A percentile compares a stretch with the other conserved stretches of the same genome.
Evolutionary conservation across 306 rosid species (phyloP).

Genomic region (Acacia crassicarpa): DNA sequence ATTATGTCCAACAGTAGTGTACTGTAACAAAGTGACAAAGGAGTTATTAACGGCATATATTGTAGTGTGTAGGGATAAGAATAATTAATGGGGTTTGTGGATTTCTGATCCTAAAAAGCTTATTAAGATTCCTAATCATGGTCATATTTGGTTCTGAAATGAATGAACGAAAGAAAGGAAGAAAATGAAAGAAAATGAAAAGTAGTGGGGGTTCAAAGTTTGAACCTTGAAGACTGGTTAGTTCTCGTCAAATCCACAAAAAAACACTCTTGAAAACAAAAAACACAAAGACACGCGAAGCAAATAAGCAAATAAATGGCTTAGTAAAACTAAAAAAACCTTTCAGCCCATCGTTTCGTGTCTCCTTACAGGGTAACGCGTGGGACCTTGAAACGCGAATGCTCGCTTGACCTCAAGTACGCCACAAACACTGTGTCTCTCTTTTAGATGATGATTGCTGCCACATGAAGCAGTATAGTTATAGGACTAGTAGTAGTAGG

Average conservation of each 20-base stretch:
- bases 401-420: slow-evolving; percentile 76
- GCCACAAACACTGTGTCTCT: slow-evolving; percentile 47
- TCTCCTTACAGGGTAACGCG: slow-evolving; percentile 47
- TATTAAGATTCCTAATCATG: slow-evolving; percentile 47
- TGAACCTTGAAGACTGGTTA: slow-evolving; percentile 13
- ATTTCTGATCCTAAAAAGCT: slow-evolving; percentile 56
- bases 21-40: neutral
- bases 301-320: slow-evolving; percentile 32
- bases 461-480: slow-evolving; percentile 36
- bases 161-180: slow-evolving; percentile 23
- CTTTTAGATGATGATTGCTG: slow-evolving; percentile 84
- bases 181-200: slow-evolving; percentile 11
- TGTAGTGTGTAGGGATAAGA: neutral
- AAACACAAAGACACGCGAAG: neutral
- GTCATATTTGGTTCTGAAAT: slow-evolving; percentile 26
- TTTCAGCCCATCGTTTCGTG: slow-evolving; percentile 91
- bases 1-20: neutral
- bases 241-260: slow-evolving; percentile 64
- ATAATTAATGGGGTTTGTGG: slow-evolving; percentile 23
- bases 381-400: slow-evolving; percentile 59
- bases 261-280: no score
- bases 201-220: slow-evolving; percentile 24
- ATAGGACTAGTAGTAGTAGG: neutral
- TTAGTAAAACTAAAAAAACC: slow-evolving; percentile 45
- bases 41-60: neutral